Evolutionary conservation across 1,284 basidiomycete genomes (phyloP).

Genomic region (Albatrellus sp.): DNA sequence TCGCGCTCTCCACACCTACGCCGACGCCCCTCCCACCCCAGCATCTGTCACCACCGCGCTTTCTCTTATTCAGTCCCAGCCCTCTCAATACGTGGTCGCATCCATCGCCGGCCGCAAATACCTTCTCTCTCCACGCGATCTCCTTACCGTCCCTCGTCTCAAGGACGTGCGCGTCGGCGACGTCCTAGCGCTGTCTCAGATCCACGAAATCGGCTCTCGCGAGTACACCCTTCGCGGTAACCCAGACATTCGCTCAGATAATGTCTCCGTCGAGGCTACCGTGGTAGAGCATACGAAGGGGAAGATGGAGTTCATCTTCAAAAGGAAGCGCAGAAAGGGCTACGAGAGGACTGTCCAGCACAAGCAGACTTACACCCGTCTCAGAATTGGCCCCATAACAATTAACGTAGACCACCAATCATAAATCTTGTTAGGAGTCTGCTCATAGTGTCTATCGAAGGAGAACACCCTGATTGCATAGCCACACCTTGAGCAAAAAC

Average conservation of each 20-base stretch:
- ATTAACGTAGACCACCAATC: constrained; percentile 3
- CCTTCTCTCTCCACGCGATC: constrained; percentile 79
- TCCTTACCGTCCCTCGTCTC: constrained; percentile 86
- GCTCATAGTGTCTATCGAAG: neutral
- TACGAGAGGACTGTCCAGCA: constrained; percentile 76
- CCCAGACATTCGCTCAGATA: constrained; percentile 42
- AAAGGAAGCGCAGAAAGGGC: constrained; percentile 97
- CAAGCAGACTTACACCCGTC: constrained; percentile 89
- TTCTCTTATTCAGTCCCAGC: constrained; percentile 64
- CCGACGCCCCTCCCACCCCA: constrained; percentile 10
- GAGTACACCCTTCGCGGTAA: constrained; percentile 85
- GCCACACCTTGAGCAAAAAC: constrained; percentile 2
- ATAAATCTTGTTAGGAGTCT: neutral
- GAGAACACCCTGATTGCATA: constrained; percentile 12
- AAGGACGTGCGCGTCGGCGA: constrained; percentile 78
- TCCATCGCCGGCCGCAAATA: constrained; percentile 84
- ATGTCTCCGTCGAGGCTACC: constrained; percentile 73
- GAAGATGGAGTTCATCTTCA: constrained; percentile 80
- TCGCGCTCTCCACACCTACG: constrained; percentile 20
- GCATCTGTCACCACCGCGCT: constrained; percentile 37
- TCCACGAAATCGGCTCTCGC: constrained; percentile 90
- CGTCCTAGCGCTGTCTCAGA: constrained; percentile 70
- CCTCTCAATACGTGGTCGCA: constrained; percentile 82
- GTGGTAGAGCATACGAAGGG: constrained; percentile 96
- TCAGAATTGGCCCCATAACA: constrained; percentile 69